Conservation (phyloP, 2,329 filamentous ascomycete genomes). For the Didymella arachidicola region DNA sequence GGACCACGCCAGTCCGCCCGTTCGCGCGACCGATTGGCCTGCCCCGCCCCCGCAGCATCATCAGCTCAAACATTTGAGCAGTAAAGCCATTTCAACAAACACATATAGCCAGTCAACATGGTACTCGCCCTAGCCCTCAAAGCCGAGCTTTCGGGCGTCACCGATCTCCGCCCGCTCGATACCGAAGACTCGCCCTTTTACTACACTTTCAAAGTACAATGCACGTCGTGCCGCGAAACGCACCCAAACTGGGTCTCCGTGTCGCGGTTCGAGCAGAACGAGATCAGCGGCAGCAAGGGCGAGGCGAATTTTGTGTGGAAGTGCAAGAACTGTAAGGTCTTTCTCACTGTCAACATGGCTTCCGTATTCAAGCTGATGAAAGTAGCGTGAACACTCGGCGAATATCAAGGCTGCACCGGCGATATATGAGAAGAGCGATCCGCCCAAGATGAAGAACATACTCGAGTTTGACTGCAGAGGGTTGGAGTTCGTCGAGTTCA, state of each 20-base stretch:
- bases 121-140: conserved; percentile 51
- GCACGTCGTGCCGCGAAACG: conserved; percentile 92
- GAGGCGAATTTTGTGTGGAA: conserved; percentile 99
- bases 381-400: conserved; percentile 82
- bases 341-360: conserved; percentile 24
- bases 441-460: conserved; percentile 78
- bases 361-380: conserved; percentile 14
- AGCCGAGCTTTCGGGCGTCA: conserved; percentile 68
- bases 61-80: not conserved
- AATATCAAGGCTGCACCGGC: conserved; percentile 78
- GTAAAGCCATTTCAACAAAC: not conserved
- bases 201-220: conserved; percentile 98
- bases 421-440: conserved; percentile 74
- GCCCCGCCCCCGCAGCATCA: conserved; percentile 13
- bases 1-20: not conserved
- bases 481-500: conserved; percentile 90
- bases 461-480: conserved; percentile 94
- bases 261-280: conserved; percentile 87
- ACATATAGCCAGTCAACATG: conserved; percentile 26
- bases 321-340: conserved; percentile 96
- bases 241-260: conserved; percentile 88
- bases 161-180: conserved; percentile 85
- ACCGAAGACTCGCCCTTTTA: conserved; percentile 84
- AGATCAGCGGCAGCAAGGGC: conserved; percentile 89
- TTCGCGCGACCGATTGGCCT: conserved; percentile 7